Evolutionary conservation across 192 early-diverging fungal species (phyloP), one percentile per base, ranked within the genome.

Genomic region (Diversispora eburnea): DNA sequence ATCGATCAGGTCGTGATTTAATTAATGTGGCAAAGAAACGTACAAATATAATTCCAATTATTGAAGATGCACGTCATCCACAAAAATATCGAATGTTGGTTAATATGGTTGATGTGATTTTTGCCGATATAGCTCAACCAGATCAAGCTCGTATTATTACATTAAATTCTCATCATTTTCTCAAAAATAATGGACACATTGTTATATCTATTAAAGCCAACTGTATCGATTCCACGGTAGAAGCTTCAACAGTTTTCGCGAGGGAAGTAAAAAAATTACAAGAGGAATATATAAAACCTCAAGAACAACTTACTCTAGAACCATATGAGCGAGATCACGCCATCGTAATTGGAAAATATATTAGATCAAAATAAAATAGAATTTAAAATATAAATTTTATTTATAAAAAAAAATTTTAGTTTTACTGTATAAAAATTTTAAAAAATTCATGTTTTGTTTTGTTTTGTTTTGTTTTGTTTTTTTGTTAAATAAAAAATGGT

Each of bases 21-120:
- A 98, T 99, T 86, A 98, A 97, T 88, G 93, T 98, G 90, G 97
- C 97, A 81, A 99, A 99, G 91, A 99, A 99, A 90, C 93, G 96
- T 75, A 98, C 95, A 78, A 99, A 98, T 83, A 93, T 98, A 46
- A 95, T 98, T 74, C 96, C 98, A 55, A 99, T 99, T 75, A 95
- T 99, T 77, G 98, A 99, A 85, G 98, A 99, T 84, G 95, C 96
- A 55, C 96, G 96, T 82, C 93, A 98, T 85, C 98, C 98, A 68
- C 93, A 99, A 84, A 99, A 99, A 85, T 99, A 99, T 87, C 94
- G 98, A 83, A 99, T 98, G 96, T 86, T 98, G 51, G 92, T 98
- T 63, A 89, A 88, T 25, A 98, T 98, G 96, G 95, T 97, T 12
- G 96, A 98, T 82, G 93, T 94, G n/a, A 91, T 98, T 67, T 98